Evolutionary conservation across 2,329 filamentous ascomycete species (phyloP), one percentile per base, ranked within the genome.

Genomic region (Lasiodiplodia theobromae): DNA sequence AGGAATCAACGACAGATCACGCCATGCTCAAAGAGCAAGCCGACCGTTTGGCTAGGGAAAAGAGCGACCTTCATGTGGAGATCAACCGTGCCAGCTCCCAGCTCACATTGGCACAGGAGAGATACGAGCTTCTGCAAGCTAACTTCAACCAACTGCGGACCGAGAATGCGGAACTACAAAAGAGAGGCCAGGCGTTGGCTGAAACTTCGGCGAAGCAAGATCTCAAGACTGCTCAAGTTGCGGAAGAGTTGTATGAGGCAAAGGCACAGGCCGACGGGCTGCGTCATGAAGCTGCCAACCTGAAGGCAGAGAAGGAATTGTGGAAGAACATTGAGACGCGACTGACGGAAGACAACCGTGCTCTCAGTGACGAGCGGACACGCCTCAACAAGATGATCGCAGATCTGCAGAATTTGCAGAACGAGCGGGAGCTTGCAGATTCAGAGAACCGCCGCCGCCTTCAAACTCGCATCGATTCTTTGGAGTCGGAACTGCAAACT

Each of bases 251-350:
- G 6, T 89, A 98, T 11, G 96, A 97, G 77, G 90, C 92, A 5
- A 91, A 90, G 77, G 91, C 91, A 38, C 82, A 95, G 65, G 85
- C 92, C 3, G 95, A 99, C 75, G 94, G 93, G 75, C 87, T 97
- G 79, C 91, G 94, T 65, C 94, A 93, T 72, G 96, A 99, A 77
- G 93, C 91, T 66, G 91, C 94, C 18, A 97, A 98, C 75, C 87
- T 97, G 40, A 97, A 97, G 79, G 94, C 95, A 0, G 95, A 98
- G 80, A 97, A 97, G 82, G 92, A 93, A 47, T 85, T 99, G 11
- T 97, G 92, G 92, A 97, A 96, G 82, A 93, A 91, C 68, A 97
- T 97, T 40, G 94, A 98, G 77, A 91, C 92, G 71, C 90, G 96
- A 65, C 85, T 98, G 53, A 91, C 88, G 71, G 93, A 96, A 74